Conservation (phyloP, 768 basidiomycete species). For the Pleurotus ostreatus region DNA sequence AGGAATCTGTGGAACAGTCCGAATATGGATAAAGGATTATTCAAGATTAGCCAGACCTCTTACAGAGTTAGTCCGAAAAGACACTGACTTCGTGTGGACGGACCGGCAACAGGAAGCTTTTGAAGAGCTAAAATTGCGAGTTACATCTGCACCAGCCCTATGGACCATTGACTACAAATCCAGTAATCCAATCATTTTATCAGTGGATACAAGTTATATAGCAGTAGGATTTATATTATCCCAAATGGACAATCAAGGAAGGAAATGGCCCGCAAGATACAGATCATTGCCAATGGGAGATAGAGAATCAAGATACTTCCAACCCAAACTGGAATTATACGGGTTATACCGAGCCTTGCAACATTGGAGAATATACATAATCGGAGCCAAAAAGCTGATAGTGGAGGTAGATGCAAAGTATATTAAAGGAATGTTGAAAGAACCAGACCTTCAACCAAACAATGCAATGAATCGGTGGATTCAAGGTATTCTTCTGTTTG, state of each 20-base stretch:
- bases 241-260: conserved; percentile 21
- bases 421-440: conserved; percentile 30
- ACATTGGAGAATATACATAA: conserved; percentile 15
- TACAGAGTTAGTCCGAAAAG: conserved; percentile 12
- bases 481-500: conserved; percentile 25
- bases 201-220: conserved; percentile 25
- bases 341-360: conserved; percentile 24
- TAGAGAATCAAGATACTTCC: conserved; percentile 22
- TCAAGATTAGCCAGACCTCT: conserved; percentile 12
- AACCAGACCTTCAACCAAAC: conserved; percentile 26
- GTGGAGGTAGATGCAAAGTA: conserved; percentile 31
- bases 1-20: conserved; percentile 18
- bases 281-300: conserved; percentile 26
- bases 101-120: conserved; percentile 18
- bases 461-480: conserved; percentile 30
- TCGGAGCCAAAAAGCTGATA: conserved; percentile 16
- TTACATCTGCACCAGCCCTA: conserved; percentile 16
- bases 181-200: conserved; percentile 17
- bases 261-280: conserved; percentile 18
- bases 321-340: conserved; percentile 31
- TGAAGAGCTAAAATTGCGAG: conserved; percentile 8
- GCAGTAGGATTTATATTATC: conserved; percentile 25
- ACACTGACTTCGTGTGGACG: conserved; percentile 22
- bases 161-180: conserved; percentile 26
- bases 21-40: conserved; percentile 18